Evolutionary conservation across 2,329 filamentous ascomycete genomes (phyloP), one percentile per base, ranked within the genome.

Genomic region (Trichoderma semiorbis): DNA sequence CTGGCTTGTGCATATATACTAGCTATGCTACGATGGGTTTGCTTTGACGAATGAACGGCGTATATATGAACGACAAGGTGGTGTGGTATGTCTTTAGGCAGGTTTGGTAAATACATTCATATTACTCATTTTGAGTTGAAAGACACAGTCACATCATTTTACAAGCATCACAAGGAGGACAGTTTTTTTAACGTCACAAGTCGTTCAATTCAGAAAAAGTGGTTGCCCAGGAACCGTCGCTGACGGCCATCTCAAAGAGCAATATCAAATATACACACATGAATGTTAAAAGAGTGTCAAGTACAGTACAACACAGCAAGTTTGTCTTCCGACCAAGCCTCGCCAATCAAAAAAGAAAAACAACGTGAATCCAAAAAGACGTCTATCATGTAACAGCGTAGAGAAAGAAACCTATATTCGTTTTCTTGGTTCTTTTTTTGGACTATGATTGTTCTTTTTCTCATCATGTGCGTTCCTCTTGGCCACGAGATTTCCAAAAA

Each of bases 181-280:
- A 1, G 10, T 10, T 32, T 32, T 53, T 65, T 47, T 50, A 70
- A 43, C 47, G 24, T 70, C 68, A 70, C 69, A 58, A 65, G 14
- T 69, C 67, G 30, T 69, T 69, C 67, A 62, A 62, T 69, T 69
- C 67, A 26, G 55, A 53, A 24, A 28, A 65, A 28, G 21, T 53
- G 36, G 63, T 66, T 66, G 62, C 62, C 63, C 61, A 58, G 11
- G 30, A 53, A 18, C 55, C 62, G 34, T 58, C 39, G 11, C 57
- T 14, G 55, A 69, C 66, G 61, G 66, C 66, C n/a, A 32, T 67
- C 30, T 67, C 64, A 32, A 57, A 67, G 50, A 67, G 50, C 47
- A 21, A 21, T 69, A 69, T 53, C 60, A 53, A 21, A 69, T 72
- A 72, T 72, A 64, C 43, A 72, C 66, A 72, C 47, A 72, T n/a